Base-by-base conservation (phyloP, 345 rosid genomes). In the Hirschfeldia incana region DNA sequence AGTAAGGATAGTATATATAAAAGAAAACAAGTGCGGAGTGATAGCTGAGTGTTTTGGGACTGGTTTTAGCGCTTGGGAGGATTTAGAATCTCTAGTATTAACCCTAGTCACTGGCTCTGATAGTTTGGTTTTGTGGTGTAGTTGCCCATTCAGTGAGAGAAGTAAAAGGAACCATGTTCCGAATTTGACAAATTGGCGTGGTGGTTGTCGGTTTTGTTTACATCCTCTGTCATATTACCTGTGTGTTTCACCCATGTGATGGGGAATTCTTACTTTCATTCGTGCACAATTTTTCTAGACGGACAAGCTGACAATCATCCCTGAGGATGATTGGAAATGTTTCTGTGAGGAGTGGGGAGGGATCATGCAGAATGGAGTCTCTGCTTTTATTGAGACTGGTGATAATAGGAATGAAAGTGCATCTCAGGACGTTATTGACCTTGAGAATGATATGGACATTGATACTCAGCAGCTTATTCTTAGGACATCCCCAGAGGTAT, bases 291-390 rank as follows among this genome's bases (percentile, higher is more conserved):
- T 46, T 73, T 60, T 51, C 30, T 49, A 94, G 98, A 90, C 97
- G 79, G 98, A 94, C 81, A 89, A 87, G 84, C 85, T 94, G 83
- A 83, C 95, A 70, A 85, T 94, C 62, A 84, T 94, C 74, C 80
- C 94, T 65, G 94, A 90, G 86, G 79, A 77, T 83, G 98, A 94
- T 81, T 94, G 98, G 97, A 87, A 82, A 81, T 78, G 83, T 82
- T 94, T 94, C 84, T 94, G 98, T 83, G 90, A 92, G 76, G 98
- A 92, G 76, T 94, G 98, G 98, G 92, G 93, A 53, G 89, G 97
- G 77, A 65, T 79, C 32, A 81, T 87, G 87, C 87, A 85, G 82
- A 83, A 83, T 65, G 94, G 97, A 75, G 82, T 94, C 81, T 89
- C 88, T 62, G 96, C 92, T 78, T 69, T 81, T 26, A 74, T 92